Evolutionary conservation across 176 grass and related monocot species (phyloP).

Genomic region (Oryza officinalis): DNA sequence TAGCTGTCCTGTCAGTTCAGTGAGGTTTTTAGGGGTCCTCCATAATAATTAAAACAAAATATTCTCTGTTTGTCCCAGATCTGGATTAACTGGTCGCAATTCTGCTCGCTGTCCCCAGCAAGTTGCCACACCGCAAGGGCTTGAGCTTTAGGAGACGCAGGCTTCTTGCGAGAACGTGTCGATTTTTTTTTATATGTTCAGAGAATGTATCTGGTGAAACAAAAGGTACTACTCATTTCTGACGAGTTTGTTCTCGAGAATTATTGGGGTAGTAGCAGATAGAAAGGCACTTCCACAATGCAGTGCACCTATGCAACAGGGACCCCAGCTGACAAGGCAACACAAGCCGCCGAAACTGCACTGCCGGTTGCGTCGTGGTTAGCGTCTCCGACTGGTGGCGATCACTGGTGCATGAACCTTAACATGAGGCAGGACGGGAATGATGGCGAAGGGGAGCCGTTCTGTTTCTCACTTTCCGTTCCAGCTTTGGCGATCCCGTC

Average conservation of each 20-base stretch:
- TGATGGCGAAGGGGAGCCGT: background rate
- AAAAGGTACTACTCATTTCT: background rate
- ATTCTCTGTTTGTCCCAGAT: slow-evolving; percentile 8
- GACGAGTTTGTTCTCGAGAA: background rate
- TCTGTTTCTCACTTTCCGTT: slow-evolving; percentile 6
- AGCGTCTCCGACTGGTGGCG: background rate
- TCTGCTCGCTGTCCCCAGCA: background rate
- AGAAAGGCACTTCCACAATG: slow-evolving; percentile 4
- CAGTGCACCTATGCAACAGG: background rate
- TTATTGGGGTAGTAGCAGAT: background rate
- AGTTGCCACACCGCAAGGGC: background rate
- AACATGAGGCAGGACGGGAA: background rate
- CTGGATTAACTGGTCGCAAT: background rate
- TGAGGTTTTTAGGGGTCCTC: background rate
- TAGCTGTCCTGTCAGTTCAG: background rate
- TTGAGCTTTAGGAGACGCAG: background rate
- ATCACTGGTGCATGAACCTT: slow-evolving; percentile 45
- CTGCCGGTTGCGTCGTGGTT: background rate
- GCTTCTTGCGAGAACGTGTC: background rate
- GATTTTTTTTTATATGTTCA: background rate
- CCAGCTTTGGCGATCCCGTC: background rate
- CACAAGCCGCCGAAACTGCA: background rate
- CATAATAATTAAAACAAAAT: background rate
- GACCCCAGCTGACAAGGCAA: slow-evolving; percentile 24
- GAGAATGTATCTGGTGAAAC: slow-evolving; percentile 3